A percentile compares a stretch with the other conserved stretches of the same genome.
These are phyloP conservation scores for Leishmania mexicana DNA, from an alignment of 208 protist species.

Conservation along the genomic window DNA sequence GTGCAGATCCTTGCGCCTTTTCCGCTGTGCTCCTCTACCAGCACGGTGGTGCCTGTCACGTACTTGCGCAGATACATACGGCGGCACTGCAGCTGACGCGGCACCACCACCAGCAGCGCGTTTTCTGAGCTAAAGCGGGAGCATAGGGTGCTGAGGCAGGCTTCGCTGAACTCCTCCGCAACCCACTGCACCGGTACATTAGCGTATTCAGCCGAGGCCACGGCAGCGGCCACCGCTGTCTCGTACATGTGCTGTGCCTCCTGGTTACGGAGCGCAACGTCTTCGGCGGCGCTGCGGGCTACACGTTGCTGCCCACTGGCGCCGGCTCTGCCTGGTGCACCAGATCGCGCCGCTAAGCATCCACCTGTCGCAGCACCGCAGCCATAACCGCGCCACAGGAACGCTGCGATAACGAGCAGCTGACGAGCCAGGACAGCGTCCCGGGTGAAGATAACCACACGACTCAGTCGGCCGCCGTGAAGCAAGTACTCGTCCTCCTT, in stretches of 20 bases:
- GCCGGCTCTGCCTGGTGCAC: background rate
- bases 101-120: constrained; percentile 62
- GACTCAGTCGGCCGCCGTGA: constrained; percentile 33
- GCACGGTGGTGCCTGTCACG: constrained; percentile 53
- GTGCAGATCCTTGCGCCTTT: constrained; percentile 32
- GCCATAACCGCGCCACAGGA: constrained; percentile 40
- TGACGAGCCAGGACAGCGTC: constrained; percentile 49
- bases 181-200: constrained; percentile 81
- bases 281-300: background rate
- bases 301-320: background rate
- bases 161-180: constrained; percentile 55
- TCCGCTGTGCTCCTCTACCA: constrained; percentile 53
- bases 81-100: constrained; percentile 57
- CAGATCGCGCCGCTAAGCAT: background rate
- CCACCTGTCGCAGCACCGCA: background rate
- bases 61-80: constrained; percentile 59
- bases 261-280: constrained; percentile 1
- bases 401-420: constrained; percentile 57
- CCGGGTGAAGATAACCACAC: constrained; percentile 68
- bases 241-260: constrained; percentile 40
- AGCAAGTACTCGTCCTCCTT: constrained; percentile 34
- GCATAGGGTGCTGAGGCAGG: constrained; percentile 21
- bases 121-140: constrained; percentile 70
- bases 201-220: constrained; percentile 41
- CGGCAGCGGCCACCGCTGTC: constrained; percentile 53